phyloP scores from a whole-genome alignment of 306 rosid species.

The Prunus padus region DNA sequence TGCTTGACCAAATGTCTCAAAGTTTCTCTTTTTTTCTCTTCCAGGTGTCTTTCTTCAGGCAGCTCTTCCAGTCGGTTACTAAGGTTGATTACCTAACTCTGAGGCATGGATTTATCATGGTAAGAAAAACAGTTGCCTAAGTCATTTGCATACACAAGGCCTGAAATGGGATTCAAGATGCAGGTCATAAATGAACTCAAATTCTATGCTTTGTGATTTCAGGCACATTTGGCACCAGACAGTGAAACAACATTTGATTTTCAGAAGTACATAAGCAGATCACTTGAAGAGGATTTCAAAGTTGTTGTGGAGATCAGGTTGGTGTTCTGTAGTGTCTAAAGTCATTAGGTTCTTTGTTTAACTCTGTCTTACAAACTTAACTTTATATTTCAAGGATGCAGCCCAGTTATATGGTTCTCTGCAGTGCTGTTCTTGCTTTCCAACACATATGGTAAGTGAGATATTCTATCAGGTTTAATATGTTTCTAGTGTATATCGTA shows the following conservation, averaged over 20 bases:
- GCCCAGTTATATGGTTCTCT: slow-evolving; percentile 74
- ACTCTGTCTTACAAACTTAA: slow-evolving; percentile 6
- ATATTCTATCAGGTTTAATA: neutral
- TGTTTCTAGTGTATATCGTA: neutral
- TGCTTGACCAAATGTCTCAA: neutral
- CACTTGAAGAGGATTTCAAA: slow-evolving; percentile 87
- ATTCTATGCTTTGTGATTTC: slow-evolving; percentile 22
- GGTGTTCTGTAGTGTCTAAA: neutral
- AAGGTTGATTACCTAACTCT: slow-evolving; percentile 72
- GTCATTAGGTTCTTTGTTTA: slow-evolving; percentile 15
- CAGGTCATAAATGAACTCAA: neutral
- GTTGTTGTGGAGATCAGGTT: slow-evolving; percentile 83
- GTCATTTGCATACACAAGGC: neutral
- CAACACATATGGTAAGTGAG: slow-evolving; percentile 59
- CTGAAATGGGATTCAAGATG: neutral
- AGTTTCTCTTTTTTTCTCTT: neutral
- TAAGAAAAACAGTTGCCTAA: slow-evolving; percentile 28
- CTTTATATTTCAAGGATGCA: slow-evolving; percentile 37
- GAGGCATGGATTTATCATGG: slow-evolving; percentile 83
- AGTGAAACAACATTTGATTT: slow-evolving; percentile 64
- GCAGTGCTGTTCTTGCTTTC: slow-evolving; percentile 66
- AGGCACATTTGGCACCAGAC: slow-evolving; percentile 84
- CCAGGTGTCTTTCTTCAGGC: slow-evolving; percentile 88
- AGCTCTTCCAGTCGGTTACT: slow-evolving; percentile 58
- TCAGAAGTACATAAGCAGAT: slow-evolving; percentile 62